Percentiles rank a stretch among this genome's conserved stretches.
phyloP scores from a whole-genome alignment of 768 basidiomycete species.

The Tricholoma saponaceum region DNA sequence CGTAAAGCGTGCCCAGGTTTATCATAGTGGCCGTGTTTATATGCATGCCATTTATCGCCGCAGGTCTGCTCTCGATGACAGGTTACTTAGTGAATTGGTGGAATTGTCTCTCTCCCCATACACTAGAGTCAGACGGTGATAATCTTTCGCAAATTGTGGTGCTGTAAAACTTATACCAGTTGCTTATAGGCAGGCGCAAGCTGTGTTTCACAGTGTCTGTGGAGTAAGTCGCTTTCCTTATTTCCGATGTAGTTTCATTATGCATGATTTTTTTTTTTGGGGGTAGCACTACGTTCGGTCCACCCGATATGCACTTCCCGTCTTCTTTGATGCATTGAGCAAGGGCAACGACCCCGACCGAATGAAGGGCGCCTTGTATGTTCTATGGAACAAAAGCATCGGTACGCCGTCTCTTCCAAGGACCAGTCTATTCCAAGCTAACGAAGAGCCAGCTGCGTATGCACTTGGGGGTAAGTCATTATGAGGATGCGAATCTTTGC shows the following conservation, averaged over 20 bases:
- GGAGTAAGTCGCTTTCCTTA: conserved; percentile 41
- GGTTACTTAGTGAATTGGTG: conserved; percentile 59
- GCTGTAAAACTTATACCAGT: neutral
- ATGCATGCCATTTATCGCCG: conserved; percentile 74
- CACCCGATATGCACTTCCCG: conserved; percentile 59
- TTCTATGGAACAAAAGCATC: conserved; percentile 69
- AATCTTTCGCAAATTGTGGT: neutral
- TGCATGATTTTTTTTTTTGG: conserved; percentile 6
- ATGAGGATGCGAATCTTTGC: neutral
- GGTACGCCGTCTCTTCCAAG: conserved; percentile 33
- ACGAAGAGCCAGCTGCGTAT: conserved; percentile 48
- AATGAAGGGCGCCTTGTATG: conserved; percentile 92
- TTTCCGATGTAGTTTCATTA: neutral
- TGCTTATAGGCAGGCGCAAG: conserved; percentile 59
- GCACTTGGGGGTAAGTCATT: conserved; percentile 55
- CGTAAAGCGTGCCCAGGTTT: conserved; percentile 74
- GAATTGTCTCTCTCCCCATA: conserved; percentile 80
- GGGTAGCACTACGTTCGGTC: conserved; percentile 67
- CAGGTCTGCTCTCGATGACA: conserved; percentile 72
- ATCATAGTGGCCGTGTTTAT: conserved; percentile 72
- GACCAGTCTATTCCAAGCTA: conserved; percentile 4
- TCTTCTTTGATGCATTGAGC: conserved; percentile 54
- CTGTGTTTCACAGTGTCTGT: conserved; percentile 57
- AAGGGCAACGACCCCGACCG: conserved; percentile 85
- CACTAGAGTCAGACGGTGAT: conserved; percentile 70